These are phyloP conservation scores for Penicillium freii DNA, from an alignment of 2,329 filamentous ascomycete genomes.

Conservation along the genomic window DNA sequence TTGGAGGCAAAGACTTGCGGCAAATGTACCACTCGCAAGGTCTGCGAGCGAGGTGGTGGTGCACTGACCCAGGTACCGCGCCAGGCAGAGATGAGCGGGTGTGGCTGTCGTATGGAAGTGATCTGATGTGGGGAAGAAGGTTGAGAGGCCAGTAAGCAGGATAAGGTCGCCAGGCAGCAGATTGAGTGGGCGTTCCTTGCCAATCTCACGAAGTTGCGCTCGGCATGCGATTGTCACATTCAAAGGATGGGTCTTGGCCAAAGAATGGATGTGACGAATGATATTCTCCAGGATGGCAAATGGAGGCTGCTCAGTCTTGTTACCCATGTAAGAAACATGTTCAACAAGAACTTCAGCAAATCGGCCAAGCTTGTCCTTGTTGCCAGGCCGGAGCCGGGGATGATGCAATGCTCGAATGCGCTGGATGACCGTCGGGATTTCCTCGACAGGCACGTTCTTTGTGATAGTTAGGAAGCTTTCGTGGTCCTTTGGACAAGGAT, in stretches of 20 bases:
- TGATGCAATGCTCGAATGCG: conserved; percentile 91
- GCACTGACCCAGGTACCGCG: conserved; percentile 77
- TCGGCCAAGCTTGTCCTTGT: conserved; percentile 74
- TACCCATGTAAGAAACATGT: conserved; percentile 60
- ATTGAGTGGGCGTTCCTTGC: conserved; percentile 53
- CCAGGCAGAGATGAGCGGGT: conserved; percentile 81
- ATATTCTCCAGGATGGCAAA: conserved; percentile 73
- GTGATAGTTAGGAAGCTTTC: conserved; percentile 68
- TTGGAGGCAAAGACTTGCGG: conserved; percentile 74
- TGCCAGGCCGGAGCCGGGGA: conserved; percentile 76
- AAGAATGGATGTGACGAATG: conserved; percentile 85
- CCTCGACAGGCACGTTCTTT: conserved; percentile 59
- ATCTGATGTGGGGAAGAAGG: conserved; percentile 90
- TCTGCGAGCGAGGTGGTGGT: conserved; percentile 64
- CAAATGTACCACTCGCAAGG: conserved; percentile 70
- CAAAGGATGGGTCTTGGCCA: conserved; percentile 80
- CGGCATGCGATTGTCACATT: conserved; percentile 77
- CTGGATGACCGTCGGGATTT: conserved; percentile 77
- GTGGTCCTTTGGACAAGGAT: conserved; percentile 77
- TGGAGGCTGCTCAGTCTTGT: conserved; percentile 51
- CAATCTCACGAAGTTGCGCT: conserved; percentile 61
- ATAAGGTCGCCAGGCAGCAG: conserved; percentile 69
- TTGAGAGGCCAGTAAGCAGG: conserved; percentile 77
- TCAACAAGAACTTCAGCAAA: conserved; percentile 51
- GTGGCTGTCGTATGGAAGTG: conserved; percentile 96